Conservation (phyloP, 306 rosid genomes). For the Hippophae rhamnoides region DNA sequence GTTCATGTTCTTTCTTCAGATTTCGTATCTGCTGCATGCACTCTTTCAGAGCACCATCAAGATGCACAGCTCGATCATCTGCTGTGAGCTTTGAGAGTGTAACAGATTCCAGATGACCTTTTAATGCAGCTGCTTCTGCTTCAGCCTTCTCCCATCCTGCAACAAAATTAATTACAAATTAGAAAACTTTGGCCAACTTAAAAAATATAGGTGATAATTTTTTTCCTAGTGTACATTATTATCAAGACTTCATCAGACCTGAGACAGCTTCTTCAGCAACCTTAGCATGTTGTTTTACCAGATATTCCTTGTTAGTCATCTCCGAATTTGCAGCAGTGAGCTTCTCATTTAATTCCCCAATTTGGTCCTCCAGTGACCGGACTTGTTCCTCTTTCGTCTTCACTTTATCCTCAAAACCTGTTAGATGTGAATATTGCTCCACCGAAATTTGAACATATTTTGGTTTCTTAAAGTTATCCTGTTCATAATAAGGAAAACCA, state of each 20-base stretch:
- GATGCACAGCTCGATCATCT: constrained; percentile 83
- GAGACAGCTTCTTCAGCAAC: constrained; percentile 99
- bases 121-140: constrained; percentile 91
- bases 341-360: constrained; percentile 60
- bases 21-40: constrained; percentile 90
- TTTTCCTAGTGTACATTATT: constrained; percentile 1
- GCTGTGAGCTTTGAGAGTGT: constrained; percentile 78
- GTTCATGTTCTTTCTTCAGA: constrained; percentile 92
- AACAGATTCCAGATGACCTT: constrained; percentile 78
- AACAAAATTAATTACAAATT: constrained; percentile 12
- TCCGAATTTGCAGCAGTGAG: constrained; percentile 67
- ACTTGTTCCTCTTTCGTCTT: constrained; percentile 64
- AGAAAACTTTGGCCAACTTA: constrained; percentile 1
- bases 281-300: constrained; percentile 91
- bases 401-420: constrained; percentile 79
- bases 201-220: constrained; percentile 7
- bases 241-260: constrained; percentile 33
- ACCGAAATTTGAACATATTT: constrained; percentile 79
- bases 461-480: constrained; percentile 68
- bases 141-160: constrained; percentile 99
- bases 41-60: constrained; percentile 97
- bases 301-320: constrained; percentile 68
- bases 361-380: constrained; percentile 58
- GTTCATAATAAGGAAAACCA: constrained; percentile 16
- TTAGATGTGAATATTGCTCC: constrained; percentile 75